Evolutionary conservation across 345 rosid species (phyloP), one percentile per base, ranked within the genome.

Genomic region (Hirschfeldia incana): DNA sequence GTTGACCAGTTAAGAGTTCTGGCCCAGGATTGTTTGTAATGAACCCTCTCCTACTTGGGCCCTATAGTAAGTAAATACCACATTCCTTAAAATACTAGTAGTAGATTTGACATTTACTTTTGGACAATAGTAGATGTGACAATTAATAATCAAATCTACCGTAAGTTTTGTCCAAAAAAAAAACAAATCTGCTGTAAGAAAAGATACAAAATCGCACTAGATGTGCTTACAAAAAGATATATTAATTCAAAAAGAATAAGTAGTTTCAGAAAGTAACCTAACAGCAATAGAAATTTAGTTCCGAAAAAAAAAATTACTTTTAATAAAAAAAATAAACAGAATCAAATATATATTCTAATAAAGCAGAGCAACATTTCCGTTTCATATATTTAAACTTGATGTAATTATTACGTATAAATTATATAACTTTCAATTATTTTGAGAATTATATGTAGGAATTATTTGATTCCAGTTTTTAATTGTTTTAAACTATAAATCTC

Each of bases 41-140:
- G 72, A 59, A 32, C 61, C 72, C 61, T 49, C 28, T 49, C 27
- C 15, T 10, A 49, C 30, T 49, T 69, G 62, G 73, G 26, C 73
- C 37, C 70, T 21, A 39, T 44, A 29, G 42, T 30, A 10, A 59
- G 33, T 4, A 69, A 3, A 69, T 11, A 32, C 61, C 61, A 34
- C 61, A 30, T 69, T 49, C 61, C 12, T 29, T 68, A 49, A 53
- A 29, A 46, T 44, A 27, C 42, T 2, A 3, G 8, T 5, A 36
- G 59, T 26, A 26, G n/a, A 59, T 28, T 68, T 28, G 36, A 21
- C 21, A 21, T 21, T 21, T 21, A 21, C 21, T 21, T 21, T 21
- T 21, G 21, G 21, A 21, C 21, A 21, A 21, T 5, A 36, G 59
- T 26, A 26, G n/a, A 59, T 28, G 46, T 28, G 36, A 13, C 71